A percentile compares a stretch with the other conserved stretches of the same genome.
These are phyloP conservation scores for Penicillium sp. DNA, from an alignment of 2,329 filamentous ascomycete species.

Conservation along the genomic window DNA sequence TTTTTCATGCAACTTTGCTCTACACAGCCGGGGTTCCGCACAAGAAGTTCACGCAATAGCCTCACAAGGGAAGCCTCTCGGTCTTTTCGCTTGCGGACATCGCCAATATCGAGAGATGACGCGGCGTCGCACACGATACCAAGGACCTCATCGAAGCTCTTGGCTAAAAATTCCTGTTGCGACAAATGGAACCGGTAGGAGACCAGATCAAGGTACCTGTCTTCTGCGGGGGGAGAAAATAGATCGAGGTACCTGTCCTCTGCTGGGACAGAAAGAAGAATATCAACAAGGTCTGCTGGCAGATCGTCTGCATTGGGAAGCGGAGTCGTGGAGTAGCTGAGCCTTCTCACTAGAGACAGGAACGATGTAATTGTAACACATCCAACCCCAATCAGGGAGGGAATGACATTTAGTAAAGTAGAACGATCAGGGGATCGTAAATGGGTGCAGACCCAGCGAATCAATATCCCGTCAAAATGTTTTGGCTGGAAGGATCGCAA, in stretches of 20 bases:
- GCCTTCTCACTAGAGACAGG: constrained; percentile 35
- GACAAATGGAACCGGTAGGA: constrained; percentile 43
- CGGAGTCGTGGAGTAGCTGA: constrained; percentile 26
- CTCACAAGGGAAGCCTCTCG: constrained; percentile 26
- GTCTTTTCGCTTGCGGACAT: constrained; percentile 9
- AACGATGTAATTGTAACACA: constrained; percentile 46
- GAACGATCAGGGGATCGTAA: constrained; percentile 36
- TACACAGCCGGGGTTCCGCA: constrained; percentile 32
- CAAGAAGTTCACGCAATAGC: constrained; percentile 36
- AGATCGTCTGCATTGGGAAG: constrained; percentile 30
- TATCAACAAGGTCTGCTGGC: constrained; percentile 34
- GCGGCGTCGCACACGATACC: constrained; percentile 35
- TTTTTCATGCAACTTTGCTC: constrained; percentile 31
- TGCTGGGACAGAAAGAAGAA: constrained; percentile 25
- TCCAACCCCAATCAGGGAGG: constrained; percentile 46
- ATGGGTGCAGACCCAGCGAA: constrained; percentile 43
- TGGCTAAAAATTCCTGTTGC: constrained; percentile 40
- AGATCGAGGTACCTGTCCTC: neutral
- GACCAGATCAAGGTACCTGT: constrained; percentile 33
- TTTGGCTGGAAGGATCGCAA: constrained; percentile 46
- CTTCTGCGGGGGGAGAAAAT: neutral
- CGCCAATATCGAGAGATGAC: constrained; percentile 16
- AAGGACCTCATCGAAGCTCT: constrained; percentile 35
- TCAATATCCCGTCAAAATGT: constrained; percentile 44
- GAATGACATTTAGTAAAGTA: constrained; percentile 36